These are phyloP conservation scores for Cladophialophora chaetospira DNA, from an alignment of 2,329 filamentous ascomycete species.

Conservation along the genomic window DNA sequence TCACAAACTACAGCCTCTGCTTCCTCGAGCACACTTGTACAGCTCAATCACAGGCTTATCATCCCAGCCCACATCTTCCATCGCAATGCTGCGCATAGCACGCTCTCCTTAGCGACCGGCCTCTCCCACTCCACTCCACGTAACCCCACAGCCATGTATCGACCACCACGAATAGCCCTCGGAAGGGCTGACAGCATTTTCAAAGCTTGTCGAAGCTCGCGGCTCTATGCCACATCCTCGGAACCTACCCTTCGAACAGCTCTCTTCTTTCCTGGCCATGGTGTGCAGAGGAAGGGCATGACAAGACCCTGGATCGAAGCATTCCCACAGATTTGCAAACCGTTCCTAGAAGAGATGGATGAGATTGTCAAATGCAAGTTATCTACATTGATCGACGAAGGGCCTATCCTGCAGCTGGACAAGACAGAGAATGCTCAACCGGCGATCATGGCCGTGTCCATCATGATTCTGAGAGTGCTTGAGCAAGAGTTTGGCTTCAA, in stretches of 20 bases:
- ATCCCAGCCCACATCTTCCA: background rate
- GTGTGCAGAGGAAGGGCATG: slow-evolving; percentile 89
- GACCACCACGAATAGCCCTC: slow-evolving; percentile 14
- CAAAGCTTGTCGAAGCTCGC: slow-evolving; percentile 3
- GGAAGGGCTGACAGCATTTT: slow-evolving; percentile 9
- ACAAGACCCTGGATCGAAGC: slow-evolving; percentile 79
- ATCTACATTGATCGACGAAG: slow-evolving; percentile 74
- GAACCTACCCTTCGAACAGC: slow-evolving; percentile 43
- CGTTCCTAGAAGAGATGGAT: slow-evolving; percentile 86
- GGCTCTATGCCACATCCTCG: slow-evolving; percentile 26
- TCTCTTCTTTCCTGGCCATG: slow-evolving; percentile 63
- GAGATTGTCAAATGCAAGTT: slow-evolving; percentile 72
- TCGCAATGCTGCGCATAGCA: slow-evolving; percentile 6
- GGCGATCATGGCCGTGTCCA: slow-evolving; percentile 92
- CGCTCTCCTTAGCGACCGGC: background rate
- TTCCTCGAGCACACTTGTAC: background rate
- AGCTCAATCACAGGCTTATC: background rate
- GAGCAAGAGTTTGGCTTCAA: slow-evolving; percentile 82
- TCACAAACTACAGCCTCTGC: background rate
- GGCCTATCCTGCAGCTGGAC: slow-evolving; percentile 75
- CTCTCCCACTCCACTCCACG: background rate
- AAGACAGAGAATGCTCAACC: slow-evolving; percentile 87
- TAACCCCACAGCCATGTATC: slow-evolving; percentile 19
- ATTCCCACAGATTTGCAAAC: slow-evolving; percentile 75
- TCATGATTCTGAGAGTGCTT: slow-evolving; percentile 84